A percentile compares a stretch with the other conserved stretches of the same genome.
Evolutionary conservation across 2,329 filamentous ascomycete genomes (phyloP).

Genomic region (Epichloe glyceriae): DNA sequence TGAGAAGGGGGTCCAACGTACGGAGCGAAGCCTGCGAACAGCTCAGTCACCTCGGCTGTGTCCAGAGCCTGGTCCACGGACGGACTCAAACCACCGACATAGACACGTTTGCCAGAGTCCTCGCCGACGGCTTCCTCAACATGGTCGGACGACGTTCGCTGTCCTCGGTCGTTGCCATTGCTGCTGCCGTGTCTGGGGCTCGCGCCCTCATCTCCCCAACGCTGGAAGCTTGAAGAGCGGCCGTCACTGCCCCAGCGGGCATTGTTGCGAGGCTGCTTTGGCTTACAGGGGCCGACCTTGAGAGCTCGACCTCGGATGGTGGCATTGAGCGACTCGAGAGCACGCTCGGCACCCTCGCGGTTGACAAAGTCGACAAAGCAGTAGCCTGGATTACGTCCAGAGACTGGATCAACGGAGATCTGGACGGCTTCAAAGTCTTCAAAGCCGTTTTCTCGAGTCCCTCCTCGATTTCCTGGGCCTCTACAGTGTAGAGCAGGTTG

Average conservation of each 20-base stretch:
- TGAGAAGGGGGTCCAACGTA: conserved; percentile 10
- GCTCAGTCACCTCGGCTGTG: conserved; percentile 29
- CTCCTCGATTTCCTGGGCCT: conserved; percentile 46
- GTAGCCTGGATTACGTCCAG: conserved; percentile 50
- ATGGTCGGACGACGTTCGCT: not conserved
- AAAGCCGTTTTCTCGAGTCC: conserved; percentile 33
- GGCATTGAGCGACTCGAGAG: conserved; percentile 40
- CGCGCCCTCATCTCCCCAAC: conserved; percentile 32
- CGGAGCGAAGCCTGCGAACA: conserved; percentile 32
- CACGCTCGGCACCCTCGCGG: conserved; percentile 38
- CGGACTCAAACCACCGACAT: conserved; percentile 35
- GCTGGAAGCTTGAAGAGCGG: conserved; percentile 17
- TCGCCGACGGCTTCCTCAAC: not conserved
- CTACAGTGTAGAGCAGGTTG: conserved; percentile 44
- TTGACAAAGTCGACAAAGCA: conserved; percentile 58
- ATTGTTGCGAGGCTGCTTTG: conserved; percentile 26
- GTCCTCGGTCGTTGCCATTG: not conserved
- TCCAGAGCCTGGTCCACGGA: conserved; percentile 36
- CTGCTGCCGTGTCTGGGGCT: not conserved
- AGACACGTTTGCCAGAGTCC: conserved; percentile 25
- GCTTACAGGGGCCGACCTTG: conserved; percentile 52
- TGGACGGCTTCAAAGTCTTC: conserved; percentile 41
- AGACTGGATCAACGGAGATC: conserved; percentile 56
- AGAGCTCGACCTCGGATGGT: conserved; percentile 44
- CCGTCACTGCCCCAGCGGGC: conserved; percentile 1